These are phyloP conservation scores for Fusarium buharicum DNA, from an alignment of 2,329 filamentous ascomycete genomes.

Conservation along the genomic window DNA sequence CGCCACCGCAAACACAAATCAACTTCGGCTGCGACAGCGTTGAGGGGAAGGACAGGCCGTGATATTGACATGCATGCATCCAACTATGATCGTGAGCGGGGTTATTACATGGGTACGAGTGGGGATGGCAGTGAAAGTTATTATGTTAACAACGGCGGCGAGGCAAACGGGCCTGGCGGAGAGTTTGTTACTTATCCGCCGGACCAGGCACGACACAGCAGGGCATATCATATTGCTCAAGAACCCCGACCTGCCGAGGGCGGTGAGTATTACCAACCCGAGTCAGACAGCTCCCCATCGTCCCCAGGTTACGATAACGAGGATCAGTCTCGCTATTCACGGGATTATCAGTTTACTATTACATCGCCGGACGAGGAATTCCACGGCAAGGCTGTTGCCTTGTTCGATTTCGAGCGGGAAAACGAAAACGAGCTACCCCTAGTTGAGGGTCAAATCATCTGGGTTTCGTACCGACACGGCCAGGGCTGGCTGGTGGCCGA, in stretches of 20 bases:
- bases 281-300: slow-evolving; percentile 68
- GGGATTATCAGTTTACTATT: slow-evolving; percentile 94
- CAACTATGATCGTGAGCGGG: slow-evolving; percentile 68
- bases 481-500: slow-evolving; percentile 98
- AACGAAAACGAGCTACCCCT: slow-evolving; percentile 96
- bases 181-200: slow-evolving; percentile 83
- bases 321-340: slow-evolving; percentile 83
- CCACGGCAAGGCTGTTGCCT: slow-evolving; percentile 93
- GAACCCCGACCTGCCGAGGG: slow-evolving; percentile 60
- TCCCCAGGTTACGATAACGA: slow-evolving; percentile 68
- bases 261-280: slow-evolving; percentile 62
- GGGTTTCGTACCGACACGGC: slow-evolving; percentile 94
- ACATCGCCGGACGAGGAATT: slow-evolving; percentile 97
- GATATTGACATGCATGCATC: slow-evolving; percentile 58
- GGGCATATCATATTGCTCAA: slow-evolving; percentile 56
- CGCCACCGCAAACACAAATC: slow-evolving; percentile 89
- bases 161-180: slow-evolving; percentile 79
- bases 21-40: slow-evolving; percentile 61
- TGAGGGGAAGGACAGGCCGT: slow-evolving; percentile 57
- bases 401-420: slow-evolving; percentile 94
- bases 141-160: slow-evolving; percentile 75
- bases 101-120: slow-evolving; percentile 73
- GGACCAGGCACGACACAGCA: slow-evolving; percentile 69
- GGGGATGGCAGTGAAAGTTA: slow-evolving; percentile 79
- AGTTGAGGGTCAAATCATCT: slow-evolving; percentile 93